Evolutionary conservation across 495 filamentous ascomycete genomes (phyloP), one percentile per base, ranked within the genome.

Genomic region (Neurospora sp.): DNA sequence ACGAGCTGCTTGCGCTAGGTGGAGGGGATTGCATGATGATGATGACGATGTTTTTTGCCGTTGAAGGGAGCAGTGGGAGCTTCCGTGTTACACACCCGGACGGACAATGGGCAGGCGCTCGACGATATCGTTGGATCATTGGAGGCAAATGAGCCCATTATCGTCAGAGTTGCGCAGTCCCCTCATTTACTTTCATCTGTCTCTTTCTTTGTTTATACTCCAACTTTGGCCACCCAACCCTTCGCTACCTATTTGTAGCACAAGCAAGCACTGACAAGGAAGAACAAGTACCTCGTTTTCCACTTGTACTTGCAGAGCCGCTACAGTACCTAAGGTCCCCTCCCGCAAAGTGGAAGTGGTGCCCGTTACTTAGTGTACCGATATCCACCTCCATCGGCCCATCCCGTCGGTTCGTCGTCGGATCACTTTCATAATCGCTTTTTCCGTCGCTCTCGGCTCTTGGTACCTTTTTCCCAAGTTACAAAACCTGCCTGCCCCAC

Each of bases 131-230:
- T 61, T 27, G 53, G 53, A 61, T 61, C 20, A 31, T 31, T 61
- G 5, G 27, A 35, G 18, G 27, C 27, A 71, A 59, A 72, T 79
- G 78, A 76, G 74, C 75, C 73, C 72, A 77, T 73, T 53, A 79
- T 81, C 75, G 78, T 78, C 78, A 81, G 72, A 76, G 75, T 78
- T 77, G 72, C 74, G 71, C 76, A 71, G 70, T 20, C 68, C 72
- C 69, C 73, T 42, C 70, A 40, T 76, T 27, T 72, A 74, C 72
- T 40, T 20, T 16, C 38, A 40, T 37, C 9, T 27, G 42, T 71
- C 40, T 44, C 22, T 45, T 40, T 71, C 70, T 68, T 44, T 68
- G 69, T 70, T 45, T 37, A 18, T 18, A 65, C 27, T 65, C 20
- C 48, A 35, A 12, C 53, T 65, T 35, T 65, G 53, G 53, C 14